Evolutionary conservation across 225 moss, liverwort and hornwort genomes (phyloP).

Genomic region (Marchantia polymorpha): DNA sequence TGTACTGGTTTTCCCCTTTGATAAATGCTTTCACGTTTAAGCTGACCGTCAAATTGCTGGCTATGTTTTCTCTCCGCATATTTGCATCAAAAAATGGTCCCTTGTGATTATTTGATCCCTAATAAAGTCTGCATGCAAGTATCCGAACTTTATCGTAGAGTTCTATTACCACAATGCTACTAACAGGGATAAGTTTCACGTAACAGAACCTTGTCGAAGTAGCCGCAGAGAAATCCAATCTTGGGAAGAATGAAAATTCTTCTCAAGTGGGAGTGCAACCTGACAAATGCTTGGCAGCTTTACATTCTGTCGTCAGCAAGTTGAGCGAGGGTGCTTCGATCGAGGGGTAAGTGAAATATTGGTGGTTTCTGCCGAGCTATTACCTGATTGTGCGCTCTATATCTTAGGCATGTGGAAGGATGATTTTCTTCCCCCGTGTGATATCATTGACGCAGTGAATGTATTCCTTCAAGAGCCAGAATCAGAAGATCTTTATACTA

Average conservation of each 20-base stretch:
- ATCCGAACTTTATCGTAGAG: neutral
- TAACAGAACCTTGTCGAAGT: constrained; percentile 39
- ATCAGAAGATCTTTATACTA: no score
- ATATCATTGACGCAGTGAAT: no score
- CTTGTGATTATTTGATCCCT: no score
- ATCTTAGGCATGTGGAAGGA: neutral
- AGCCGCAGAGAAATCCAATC: neutral
- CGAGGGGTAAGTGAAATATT: constrained; percentile 15
- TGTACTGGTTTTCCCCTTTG: no score
- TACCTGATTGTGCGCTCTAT: neutral
- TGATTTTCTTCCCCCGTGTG: neutral
- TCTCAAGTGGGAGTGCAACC: constrained; percentile 18
- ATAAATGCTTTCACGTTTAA: no score
- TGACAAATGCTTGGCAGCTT: constrained; percentile 29
- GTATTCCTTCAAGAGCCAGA: neutral
- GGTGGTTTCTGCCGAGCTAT: neutral
- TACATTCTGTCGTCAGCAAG: constrained; percentile 24
- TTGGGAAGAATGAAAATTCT: neutral
- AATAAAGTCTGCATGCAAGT: no score
- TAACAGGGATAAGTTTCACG: neutral
- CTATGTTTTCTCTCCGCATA: no score
- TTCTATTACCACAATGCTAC: neutral
- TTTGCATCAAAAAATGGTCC: no score
- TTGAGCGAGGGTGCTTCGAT: constrained; percentile 19
- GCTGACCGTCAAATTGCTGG: no score